Conservation (phyloP, 2,329 filamentous ascomycete genomes). For the Colletotrichum gloeosporioides region DNA sequence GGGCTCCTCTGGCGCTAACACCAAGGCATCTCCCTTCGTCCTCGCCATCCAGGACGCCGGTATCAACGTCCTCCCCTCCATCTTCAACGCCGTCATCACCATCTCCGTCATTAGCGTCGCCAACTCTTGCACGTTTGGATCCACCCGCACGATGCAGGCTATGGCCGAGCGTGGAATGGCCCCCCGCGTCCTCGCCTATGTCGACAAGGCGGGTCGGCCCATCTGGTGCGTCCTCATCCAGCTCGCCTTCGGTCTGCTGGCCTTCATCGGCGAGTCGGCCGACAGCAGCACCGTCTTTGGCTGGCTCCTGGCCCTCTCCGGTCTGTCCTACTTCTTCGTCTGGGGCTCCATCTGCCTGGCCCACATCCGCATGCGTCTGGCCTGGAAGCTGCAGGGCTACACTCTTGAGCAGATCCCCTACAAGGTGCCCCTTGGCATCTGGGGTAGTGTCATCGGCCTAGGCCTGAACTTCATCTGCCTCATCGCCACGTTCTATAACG, state of each 20-base stretch:
- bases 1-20: constrained; percentile 41
- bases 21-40: constrained; percentile 55
- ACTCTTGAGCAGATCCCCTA: constrained; percentile 54
- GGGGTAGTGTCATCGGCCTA: constrained; percentile 74
- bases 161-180: constrained; percentile 56
- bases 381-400: constrained; percentile 65
- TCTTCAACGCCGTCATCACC: constrained; percentile 58
- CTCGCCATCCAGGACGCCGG: constrained; percentile 56
- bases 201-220: constrained; percentile 67
- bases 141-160: constrained; percentile 56
- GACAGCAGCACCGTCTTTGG: constrained; percentile 56
- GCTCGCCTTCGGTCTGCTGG: constrained; percentile 63
- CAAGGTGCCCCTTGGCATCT: constrained; percentile 57
- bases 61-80: constrained; percentile 53
- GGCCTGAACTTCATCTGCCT: constrained; percentile 71
- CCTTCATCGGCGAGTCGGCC: constrained; percentile 49
- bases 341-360: constrained; percentile 73
- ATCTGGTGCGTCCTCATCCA: constrained; percentile 58
- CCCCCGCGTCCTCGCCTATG: constrained; percentile 62
- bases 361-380: constrained; percentile 70
- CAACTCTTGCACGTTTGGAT: constrained; percentile 57
- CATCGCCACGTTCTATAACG: constrained; percentile 74
- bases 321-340: constrained; percentile 76
- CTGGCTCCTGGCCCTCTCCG: constrained; percentile 75
- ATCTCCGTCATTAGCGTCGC: constrained; percentile 57